Evolutionary conservation across 2,329 filamentous ascomycete species (phyloP).

Genomic region (Atkinsonella texensis): DNA sequence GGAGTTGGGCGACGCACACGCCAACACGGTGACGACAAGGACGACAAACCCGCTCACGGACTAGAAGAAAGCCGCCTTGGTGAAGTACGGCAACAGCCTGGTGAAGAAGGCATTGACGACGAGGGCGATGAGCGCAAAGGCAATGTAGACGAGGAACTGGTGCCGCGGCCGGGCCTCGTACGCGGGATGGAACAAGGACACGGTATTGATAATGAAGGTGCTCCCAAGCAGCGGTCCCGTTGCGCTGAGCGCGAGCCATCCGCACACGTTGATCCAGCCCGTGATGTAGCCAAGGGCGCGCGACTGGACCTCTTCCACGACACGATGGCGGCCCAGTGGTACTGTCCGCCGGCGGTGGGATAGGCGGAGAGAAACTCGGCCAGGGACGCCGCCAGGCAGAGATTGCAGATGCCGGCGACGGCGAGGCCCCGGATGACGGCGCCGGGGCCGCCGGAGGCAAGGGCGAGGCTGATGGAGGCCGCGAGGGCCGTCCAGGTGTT

Average conservation of each 20-base stretch:
- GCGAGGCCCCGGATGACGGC: conserved; percentile 61
- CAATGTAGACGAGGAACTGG: conserved; percentile 62
- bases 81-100: conserved; percentile 47
- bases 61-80: conserved; percentile 60
- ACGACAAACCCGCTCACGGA: conserved; percentile 55
- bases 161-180: conserved; percentile 54
- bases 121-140: conserved; percentile 48
- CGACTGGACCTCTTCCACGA: conserved; percentile 48
- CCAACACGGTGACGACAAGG: conserved; percentile 57
- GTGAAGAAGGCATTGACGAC: conserved; percentile 52
- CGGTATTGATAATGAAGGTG: conserved; percentile 53
- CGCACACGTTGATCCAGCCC: conserved; percentile 62
- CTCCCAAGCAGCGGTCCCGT: conserved; percentile 57
- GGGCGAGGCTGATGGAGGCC: conserved; percentile 32
- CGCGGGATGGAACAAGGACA: conserved; percentile 45
- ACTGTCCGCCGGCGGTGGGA: conserved; percentile 47
- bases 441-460: conserved; percentile 59
- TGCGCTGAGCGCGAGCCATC: conserved; percentile 58
- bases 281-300: conserved; percentile 56
- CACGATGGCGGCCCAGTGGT: conserved; percentile 60
- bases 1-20: conserved; percentile 53
- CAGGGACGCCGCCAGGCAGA: conserved; percentile 56
- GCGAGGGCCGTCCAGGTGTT: conserved; percentile 39
- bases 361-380: conserved; percentile 61
- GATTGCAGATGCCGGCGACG: conserved; percentile 53